Evolutionary conservation across 2,329 filamentous ascomycete species (phyloP).

Genomic region (Magnaporthiopsis incrustans): DNA sequence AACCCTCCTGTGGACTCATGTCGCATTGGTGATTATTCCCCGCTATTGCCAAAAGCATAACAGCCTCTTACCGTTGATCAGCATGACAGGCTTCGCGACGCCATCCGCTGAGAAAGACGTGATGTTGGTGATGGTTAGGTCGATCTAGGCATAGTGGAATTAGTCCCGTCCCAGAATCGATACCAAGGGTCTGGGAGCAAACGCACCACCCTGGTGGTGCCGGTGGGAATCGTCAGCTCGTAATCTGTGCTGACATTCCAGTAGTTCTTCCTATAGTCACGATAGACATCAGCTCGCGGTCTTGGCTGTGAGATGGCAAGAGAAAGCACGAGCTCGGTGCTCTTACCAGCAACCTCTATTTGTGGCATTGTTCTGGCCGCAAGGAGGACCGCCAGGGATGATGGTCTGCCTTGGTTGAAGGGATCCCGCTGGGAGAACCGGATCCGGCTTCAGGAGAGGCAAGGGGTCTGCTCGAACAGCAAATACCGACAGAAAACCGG

Average conservation of each 20-base stretch:
- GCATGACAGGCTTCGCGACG: constrained; percentile 26
- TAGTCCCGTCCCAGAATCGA: background rate
- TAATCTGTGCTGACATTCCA: constrained; percentile 24
- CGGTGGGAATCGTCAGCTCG: constrained; percentile 18
- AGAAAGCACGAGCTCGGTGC: background rate
- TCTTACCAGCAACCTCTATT: constrained; percentile 20
- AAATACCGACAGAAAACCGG: background rate
- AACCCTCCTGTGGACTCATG: constrained; percentile 1
- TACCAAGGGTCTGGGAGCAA: background rate
- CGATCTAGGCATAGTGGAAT: constrained; percentile 12
- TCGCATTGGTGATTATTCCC: background rate
- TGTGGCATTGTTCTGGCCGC: constrained; percentile 20
- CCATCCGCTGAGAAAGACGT: constrained; percentile 16
- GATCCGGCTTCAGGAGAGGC: constrained; percentile 6
- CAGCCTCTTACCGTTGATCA: constrained; percentile 28
- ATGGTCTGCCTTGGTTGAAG: constrained; percentile 16
- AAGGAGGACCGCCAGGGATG: constrained; percentile 17
- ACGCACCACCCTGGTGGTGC: constrained; percentile 18
- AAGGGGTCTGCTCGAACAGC: constrained; percentile 6
- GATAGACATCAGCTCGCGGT: too few relatives aligned
- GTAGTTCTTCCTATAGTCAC: constrained; percentile 17
- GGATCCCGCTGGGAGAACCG: constrained; percentile 7
- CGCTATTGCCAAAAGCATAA: too few relatives aligned
- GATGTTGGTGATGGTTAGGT: constrained; percentile 20
- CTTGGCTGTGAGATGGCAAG: too few relatives aligned